These are phyloP conservation scores for Tetraselmis striata DNA, from an alignment of 139 green algal genomes.

Conservation along the genomic window DNA sequence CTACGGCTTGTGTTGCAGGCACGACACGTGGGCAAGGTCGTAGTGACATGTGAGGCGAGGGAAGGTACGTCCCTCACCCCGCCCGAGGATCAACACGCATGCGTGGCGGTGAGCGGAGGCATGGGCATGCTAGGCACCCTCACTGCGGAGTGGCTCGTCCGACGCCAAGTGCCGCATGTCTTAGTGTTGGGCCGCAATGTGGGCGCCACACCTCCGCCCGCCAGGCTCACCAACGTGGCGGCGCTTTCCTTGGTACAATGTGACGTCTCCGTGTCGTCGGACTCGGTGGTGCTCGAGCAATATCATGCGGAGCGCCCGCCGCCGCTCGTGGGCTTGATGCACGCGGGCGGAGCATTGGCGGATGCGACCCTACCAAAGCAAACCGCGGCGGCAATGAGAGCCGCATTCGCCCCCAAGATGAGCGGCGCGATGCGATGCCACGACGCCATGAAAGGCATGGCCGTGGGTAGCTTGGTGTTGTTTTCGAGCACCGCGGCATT, in stretches of 20 bases:
- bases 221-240: not conserved
- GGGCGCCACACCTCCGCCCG: not conserved
- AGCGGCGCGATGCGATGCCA: not conserved
- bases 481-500: conserved; percentile 75
- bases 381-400: conserved; percentile 10
- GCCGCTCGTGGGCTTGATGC: conserved; percentile 31
- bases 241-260: not conserved
- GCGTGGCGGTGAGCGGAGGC: conserved; percentile 54
- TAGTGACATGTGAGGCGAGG: not conserved
- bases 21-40: not conserved
- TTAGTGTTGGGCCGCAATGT: not conserved
- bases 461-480: conserved; percentile 32
- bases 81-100: not conserved
- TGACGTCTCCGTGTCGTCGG: not conserved
- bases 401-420: conserved; percentile 45
- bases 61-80: not conserved
- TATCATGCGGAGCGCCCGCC: not conserved
- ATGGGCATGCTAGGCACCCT: conserved; percentile 55
- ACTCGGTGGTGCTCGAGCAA: not conserved
- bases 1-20: not conserved
- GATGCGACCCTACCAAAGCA: conserved; percentile 50
- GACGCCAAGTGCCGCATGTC: not conserved
- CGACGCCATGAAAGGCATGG: not conserved
- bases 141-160: conserved; percentile 21
- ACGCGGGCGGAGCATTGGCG: conserved; percentile 51